These are phyloP conservation scores for Cenchrus americanus DNA, from an alignment of 176 grass and related monocot genomes.

Conservation along the genomic window DNA sequence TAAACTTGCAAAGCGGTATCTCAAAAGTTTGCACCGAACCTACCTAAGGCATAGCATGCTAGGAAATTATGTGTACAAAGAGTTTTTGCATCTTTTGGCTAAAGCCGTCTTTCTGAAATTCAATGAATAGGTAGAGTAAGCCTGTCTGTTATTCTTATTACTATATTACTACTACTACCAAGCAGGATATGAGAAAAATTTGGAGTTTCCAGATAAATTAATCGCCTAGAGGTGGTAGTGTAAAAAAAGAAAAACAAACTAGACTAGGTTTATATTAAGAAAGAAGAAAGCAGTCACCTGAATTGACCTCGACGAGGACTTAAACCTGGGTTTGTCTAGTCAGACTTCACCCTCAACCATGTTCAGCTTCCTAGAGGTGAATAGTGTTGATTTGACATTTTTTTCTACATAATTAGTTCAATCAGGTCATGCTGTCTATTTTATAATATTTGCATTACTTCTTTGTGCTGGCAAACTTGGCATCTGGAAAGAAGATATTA, in stretches of 20 bases:
- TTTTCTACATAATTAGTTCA: not conserved
- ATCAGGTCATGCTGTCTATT: not conserved
- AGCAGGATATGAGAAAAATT: not conserved
- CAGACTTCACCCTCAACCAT: no score
- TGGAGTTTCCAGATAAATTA: no score
- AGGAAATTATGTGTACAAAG: not conserved
- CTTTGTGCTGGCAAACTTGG: not conserved
- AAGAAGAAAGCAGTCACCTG: no score
- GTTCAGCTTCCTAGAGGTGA: no score
- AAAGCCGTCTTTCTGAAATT: not conserved
- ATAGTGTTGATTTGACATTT: not conserved
- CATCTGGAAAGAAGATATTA: not conserved
- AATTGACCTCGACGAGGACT: no score
- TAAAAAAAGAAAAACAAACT: no score
- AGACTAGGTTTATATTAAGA: no score
- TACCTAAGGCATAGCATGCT: not conserved
- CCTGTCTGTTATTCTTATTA: not conserved
- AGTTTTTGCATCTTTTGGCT: not conserved
- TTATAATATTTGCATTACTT: not conserved
- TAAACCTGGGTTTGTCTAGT: no score
- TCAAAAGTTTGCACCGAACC: not conserved
- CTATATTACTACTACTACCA: not conserved
- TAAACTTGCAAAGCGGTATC: not conserved
- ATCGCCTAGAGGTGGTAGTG: not conserved
- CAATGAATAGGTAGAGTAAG: not conserved